A percentile compares a stretch with the other conserved stretches of the same genome.
These are phyloP conservation scores for Sinapis alba DNA, from an alignment of 441 rosid genomes.

Conservation along the genomic window DNA sequence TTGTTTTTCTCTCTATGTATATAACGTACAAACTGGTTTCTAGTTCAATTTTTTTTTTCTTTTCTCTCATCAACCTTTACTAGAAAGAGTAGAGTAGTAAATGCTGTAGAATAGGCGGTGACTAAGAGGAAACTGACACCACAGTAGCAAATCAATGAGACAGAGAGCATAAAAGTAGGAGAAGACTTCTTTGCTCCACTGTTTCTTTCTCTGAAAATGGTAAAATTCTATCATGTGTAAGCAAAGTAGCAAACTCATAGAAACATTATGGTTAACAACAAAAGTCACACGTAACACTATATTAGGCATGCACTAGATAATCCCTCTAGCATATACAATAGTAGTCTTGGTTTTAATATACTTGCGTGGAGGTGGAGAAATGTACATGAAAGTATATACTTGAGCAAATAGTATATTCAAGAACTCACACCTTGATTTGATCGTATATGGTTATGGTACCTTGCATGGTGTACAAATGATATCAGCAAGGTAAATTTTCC, in stretches of 20 bases:
- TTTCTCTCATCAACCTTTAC: conserved; percentile 23
- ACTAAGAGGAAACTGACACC: conserved; percentile 18
- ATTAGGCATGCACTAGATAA: conserved; percentile 4
- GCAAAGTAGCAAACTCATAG: conserved; percentile 18
- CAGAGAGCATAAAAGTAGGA: conserved; percentile 30
- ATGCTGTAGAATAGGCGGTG: conserved; percentile 34
- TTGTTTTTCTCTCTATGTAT: conserved; percentile 3
- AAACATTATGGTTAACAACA: background rate
- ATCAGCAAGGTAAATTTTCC: conserved; percentile 25
- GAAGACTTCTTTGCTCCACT: background rate
- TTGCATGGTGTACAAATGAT: conserved; percentile 12
- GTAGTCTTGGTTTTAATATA: background rate
- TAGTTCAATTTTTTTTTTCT: background rate
- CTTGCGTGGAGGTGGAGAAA: background rate
- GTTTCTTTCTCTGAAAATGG: conserved; percentile 17
- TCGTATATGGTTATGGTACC: conserved; percentile 13
- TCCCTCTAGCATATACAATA: conserved; percentile 2
- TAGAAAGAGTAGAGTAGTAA: conserved; percentile 20
- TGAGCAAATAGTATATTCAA: background rate
- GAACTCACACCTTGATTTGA: background rate
- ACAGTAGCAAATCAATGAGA: conserved; percentile 20
- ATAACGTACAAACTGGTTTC: background rate
- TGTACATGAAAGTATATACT: background rate
- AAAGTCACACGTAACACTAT: conserved; percentile 16
- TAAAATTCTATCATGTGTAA: conserved; percentile 7